These are phyloP conservation scores for Amanita inopinata DNA, from an alignment of 768 basidiomycete species.

Conservation along the genomic window DNA sequence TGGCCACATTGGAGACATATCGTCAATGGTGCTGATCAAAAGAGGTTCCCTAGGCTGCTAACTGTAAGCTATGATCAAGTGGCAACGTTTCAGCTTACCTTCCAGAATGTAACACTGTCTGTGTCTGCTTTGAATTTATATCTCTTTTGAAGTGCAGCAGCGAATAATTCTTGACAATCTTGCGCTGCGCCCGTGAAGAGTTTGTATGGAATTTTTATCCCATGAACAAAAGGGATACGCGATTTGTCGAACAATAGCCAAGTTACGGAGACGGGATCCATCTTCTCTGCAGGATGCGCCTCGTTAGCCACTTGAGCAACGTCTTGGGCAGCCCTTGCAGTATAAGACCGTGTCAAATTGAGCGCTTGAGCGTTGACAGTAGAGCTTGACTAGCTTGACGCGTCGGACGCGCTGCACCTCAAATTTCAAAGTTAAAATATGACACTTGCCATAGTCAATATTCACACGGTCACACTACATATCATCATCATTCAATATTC, in stretches of 20 bases:
- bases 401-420: too few relatives aligned
- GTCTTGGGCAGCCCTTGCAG: too few relatives aligned
- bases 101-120: not conserved
- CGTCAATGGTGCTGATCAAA: not conserved
- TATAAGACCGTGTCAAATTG: too few relatives aligned
- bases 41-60: not conserved
- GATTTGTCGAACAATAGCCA: slow-evolving; percentile 2
- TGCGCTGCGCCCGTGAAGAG: not conserved
- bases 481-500: too few relatives aligned
- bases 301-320: not conserved
- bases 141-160: not conserved
- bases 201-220: not conserved
- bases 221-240: not conserved
- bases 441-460: too few relatives aligned
- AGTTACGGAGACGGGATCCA: not conserved
- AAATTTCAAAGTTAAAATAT: too few relatives aligned
- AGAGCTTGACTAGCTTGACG: too few relatives aligned
- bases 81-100: not conserved
- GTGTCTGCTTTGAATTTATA: not conserved
- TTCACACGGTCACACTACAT: too few relatives aligned
- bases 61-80: not conserved
- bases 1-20: not conserved
- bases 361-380: too few relatives aligned
- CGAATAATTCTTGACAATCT: not conserved
- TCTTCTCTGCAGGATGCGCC: not conserved